Conservation (phyloP, 495 filamentous ascomycete species). For the Hypoxylon intermedium region DNA sequence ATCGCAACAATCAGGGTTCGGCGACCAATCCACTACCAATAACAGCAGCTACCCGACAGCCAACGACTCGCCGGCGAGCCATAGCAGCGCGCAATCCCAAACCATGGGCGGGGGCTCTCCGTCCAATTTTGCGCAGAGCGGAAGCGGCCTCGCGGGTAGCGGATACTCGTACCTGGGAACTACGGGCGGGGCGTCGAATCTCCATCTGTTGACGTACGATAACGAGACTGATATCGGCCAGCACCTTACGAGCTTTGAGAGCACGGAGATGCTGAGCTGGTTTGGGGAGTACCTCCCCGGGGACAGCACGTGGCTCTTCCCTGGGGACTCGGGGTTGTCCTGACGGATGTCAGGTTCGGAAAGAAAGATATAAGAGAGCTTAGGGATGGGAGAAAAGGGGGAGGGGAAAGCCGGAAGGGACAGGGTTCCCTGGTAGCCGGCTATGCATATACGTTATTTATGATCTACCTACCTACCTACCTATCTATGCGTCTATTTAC, state of each 20-base stretch:
- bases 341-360: not conserved
- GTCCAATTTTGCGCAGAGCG: conserved; percentile 47
- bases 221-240: conserved; percentile 54
- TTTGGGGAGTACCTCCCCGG: conserved; percentile 69
- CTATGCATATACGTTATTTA: not conserved
- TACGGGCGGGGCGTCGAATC: conserved; percentile 42
- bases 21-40: conserved; percentile 30
- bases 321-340: conserved; percentile 34
- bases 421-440: not conserved
- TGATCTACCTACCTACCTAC: conserved; percentile 2
- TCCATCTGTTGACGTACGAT: conserved; percentile 42
- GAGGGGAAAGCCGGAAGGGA: not conserved
- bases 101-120: conserved; percentile 39
- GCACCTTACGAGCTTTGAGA: conserved; percentile 67
- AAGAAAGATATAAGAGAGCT: too few relatives aligned
- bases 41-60: conserved; percentile 26
- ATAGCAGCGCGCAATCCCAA: conserved; percentile 37
- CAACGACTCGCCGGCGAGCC: conserved; percentile 44
- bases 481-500: conserved; percentile 4
- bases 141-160: conserved; percentile 48
- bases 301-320: conserved; percentile 63
- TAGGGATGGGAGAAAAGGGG: too few relatives aligned
- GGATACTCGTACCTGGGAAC: conserved; percentile 52
- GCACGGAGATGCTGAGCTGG: conserved; percentile 74
- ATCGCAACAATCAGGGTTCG: conserved; percentile 45